Evolutionary conservation across 106 monocot genomes (phyloP).

Genomic region (Phalaenopsis equestris): DNA sequence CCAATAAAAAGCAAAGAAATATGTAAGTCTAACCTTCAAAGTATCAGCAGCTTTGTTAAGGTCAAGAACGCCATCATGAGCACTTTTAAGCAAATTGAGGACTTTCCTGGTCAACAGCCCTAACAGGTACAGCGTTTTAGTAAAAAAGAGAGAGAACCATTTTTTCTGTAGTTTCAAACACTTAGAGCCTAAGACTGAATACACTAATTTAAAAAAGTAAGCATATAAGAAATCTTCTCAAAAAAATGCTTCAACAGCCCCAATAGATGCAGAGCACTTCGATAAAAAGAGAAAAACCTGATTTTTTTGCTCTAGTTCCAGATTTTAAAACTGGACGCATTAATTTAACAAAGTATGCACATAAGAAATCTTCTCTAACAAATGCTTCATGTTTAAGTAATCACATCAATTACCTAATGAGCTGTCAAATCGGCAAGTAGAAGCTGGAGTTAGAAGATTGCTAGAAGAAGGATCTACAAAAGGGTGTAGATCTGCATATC

Average conservation of each 20-base stretch:
- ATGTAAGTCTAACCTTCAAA: slow-evolving; percentile 43
- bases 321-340: not conserved
- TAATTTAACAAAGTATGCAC: not conserved
- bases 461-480: slow-evolving; percentile 65
- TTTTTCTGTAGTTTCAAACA: too few species aligned
- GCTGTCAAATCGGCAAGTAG: slow-evolving; percentile 77
- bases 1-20: not conserved
- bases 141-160: not conserved
- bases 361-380: slow-evolving; percentile 1
- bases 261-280: too few species aligned
- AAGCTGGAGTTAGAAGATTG: slow-evolving; percentile 48
- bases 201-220: too few species aligned
- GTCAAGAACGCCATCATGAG: slow-evolving; percentile 86
- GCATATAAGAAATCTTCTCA: too few species aligned
- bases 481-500: not conserved
- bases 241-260: too few species aligned
- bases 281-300: too few species aligned
- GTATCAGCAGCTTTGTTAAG: slow-evolving; percentile 89
- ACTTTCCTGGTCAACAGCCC: slow-evolving; percentile 85
- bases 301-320: not conserved
- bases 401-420: slow-evolving; percentile 61
- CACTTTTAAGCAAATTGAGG: slow-evolving; percentile 68
- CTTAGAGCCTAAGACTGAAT: too few species aligned
- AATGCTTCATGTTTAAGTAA: not conserved
- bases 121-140: slow-evolving; percentile 15